Conservation (phyloP, 768 basidiomycete species). For the Boletus rubropictus region DNA sequence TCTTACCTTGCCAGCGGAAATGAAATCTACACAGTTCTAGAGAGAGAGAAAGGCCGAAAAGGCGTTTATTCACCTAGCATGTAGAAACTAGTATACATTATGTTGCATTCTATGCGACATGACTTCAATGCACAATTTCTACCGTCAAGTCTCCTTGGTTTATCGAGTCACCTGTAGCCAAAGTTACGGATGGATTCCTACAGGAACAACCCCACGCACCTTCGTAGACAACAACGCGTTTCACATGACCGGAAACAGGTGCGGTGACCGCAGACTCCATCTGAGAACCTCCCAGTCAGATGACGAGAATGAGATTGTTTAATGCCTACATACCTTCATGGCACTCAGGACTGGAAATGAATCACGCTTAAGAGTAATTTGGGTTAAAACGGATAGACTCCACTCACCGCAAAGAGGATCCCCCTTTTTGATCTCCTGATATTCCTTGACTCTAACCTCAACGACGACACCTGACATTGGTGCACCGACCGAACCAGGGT, state of each 20-base stretch:
- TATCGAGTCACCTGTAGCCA: slow-evolving; percentile 75
- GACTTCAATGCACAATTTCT: slow-evolving; percentile 71
- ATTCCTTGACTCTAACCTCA: slow-evolving; percentile 96
- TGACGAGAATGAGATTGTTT: neutral
- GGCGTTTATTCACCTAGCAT: slow-evolving; percentile 5
- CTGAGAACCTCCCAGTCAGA: slow-evolving; percentile 38
- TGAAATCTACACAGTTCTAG: slow-evolving; percentile 1
- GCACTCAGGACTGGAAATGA: slow-evolving; percentile 73
- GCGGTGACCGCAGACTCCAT: slow-evolving; percentile 98
- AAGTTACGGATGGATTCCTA: slow-evolving; percentile 4
- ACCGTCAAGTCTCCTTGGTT: slow-evolving; percentile 88
- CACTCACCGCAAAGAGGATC: slow-evolving; percentile 86
- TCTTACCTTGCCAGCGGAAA: slow-evolving; percentile 11
- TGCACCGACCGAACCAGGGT: slow-evolving; percentile 95
- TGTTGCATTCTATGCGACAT: slow-evolving; percentile 11
- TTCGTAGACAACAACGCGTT: slow-evolving; percentile 87
- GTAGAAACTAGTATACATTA: slow-evolving; percentile 17
- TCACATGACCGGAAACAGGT: slow-evolving; percentile 94
- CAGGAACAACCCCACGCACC: slow-evolving; percentile 38
- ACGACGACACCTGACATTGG: slow-evolving; percentile 98
- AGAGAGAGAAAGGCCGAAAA: neutral
- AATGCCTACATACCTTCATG: slow-evolving; percentile 70
- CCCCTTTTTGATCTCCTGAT: slow-evolving; percentile 95
- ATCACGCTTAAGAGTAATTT: slow-evolving; percentile 20
- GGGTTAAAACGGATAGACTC: slow-evolving; percentile 7